These are phyloP conservation scores for Calonectria henricotiae DNA, from an alignment of 2,329 filamentous ascomycete genomes.

Conservation along the genomic window DNA sequence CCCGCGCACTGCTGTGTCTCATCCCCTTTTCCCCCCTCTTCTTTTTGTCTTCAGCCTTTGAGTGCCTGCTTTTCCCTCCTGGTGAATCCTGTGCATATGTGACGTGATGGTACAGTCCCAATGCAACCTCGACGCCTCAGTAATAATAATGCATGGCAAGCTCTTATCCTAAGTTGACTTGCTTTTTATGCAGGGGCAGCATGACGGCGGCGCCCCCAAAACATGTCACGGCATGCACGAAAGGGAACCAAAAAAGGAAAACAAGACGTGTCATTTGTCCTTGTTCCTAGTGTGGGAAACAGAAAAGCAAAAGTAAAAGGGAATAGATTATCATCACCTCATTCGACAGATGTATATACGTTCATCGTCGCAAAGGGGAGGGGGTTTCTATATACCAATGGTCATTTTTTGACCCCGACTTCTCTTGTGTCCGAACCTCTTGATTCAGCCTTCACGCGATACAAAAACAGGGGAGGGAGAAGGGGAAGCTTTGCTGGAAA, in stretches of 20 bases:
- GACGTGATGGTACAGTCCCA: slow-evolving; percentile 11
- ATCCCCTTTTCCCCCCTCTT: not conserved
- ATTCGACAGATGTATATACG: slow-evolving; percentile 36
- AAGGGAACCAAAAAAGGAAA: not conserved
- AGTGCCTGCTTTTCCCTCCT: not conserved
- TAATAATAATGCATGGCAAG: not conserved
- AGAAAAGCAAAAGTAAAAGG: slow-evolving; percentile 13
- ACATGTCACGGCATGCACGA: slow-evolving; percentile 16
- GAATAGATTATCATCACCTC: slow-evolving; percentile 36
- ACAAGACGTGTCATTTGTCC: not conserved
- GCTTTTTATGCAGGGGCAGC: not conserved
- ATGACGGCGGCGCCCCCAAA: not conserved
- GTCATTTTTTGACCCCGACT: slow-evolving; percentile 14
- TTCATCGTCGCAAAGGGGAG: slow-evolving; percentile 23
- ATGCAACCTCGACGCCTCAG: not conserved
- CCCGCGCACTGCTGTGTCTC: not conserved
- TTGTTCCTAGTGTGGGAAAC: slow-evolving; percentile 1
- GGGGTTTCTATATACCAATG: slow-evolving; percentile 30
- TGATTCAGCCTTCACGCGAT: slow-evolving; percentile 21
- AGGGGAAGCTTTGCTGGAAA: not conserved
- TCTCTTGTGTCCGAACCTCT: slow-evolving; percentile 1
- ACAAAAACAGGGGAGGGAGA: not conserved
- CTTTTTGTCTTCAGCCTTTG: slow-evolving; percentile 5
- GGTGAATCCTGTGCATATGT: not conserved
- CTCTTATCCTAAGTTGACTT: not conserved